phyloP scores from a whole-genome alignment of 2,329 filamentous ascomycete species.

The Fusarium palustre region DNA sequence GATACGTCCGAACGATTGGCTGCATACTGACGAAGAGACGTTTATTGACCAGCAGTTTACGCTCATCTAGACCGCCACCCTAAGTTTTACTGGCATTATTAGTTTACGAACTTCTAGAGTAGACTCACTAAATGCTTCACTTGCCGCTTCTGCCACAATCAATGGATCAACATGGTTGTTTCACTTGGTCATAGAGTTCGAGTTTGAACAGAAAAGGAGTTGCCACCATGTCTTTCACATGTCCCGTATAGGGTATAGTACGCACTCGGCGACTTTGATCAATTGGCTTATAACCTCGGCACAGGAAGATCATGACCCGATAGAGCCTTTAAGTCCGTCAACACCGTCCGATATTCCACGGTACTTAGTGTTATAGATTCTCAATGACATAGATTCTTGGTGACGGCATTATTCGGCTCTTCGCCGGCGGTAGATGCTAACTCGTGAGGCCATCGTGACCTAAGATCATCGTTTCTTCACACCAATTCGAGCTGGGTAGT shows the following conservation, averaged over 20 bases:
- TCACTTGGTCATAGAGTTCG: neutral
- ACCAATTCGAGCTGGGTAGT: neutral
- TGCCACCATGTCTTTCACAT: neutral
- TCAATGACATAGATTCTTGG: too few relatives aligned
- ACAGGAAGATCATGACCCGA: neutral
- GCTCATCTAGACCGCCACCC: neutral
- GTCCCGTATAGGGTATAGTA: neutral
- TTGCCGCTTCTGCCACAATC: neutral
- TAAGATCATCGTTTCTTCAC: neutral
- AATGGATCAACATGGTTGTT: fast-evolving
- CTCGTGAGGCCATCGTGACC: neutral
- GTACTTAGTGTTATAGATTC: neutral
- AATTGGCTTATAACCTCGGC: neutral
- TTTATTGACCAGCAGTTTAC: neutral
- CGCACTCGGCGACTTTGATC: too few relatives aligned
- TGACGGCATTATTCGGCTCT: neutral
- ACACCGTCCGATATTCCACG: fast-evolving
- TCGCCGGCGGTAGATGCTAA: neutral
- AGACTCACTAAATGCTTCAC: fast-evolving
- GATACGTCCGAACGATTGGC: neutral
- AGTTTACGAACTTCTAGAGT: too few relatives aligned
- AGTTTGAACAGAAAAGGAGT: neutral
- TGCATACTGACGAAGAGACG: fast-evolving
- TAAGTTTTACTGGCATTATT: too few relatives aligned
- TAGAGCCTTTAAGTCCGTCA: neutral